Percentiles rank a stretch among this genome's conserved stretches.
These are phyloP conservation scores for Dictyostelium discoideum DNA, from an alignment of 78 protist species.

Conservation along the genomic window DNA sequence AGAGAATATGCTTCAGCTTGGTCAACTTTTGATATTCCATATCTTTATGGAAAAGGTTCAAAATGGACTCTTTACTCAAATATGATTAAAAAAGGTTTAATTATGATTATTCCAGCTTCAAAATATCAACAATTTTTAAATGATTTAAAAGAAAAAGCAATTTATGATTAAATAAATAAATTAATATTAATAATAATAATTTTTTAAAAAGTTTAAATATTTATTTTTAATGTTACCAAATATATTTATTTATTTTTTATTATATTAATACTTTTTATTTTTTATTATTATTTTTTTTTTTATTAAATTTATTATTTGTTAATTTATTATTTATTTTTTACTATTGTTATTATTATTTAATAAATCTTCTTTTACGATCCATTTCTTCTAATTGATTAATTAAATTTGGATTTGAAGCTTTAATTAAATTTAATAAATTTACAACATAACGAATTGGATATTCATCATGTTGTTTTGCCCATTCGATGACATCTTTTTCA, in stretches of 20 bases:
- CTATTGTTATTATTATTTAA: background rate
- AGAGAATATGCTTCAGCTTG: conserved; percentile 39
- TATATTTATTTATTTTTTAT: background rate
- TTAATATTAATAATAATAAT: background rate
- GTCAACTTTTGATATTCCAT: conserved; percentile 53
- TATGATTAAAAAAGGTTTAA: conserved; percentile 45
- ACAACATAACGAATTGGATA: conserved; percentile 50
- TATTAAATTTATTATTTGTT: background rate
- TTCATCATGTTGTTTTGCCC: conserved; percentile 64
- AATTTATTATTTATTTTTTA: background rate
- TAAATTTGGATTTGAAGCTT: conserved; percentile 4
- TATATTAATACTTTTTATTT: background rate
- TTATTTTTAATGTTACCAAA: too few relatives aligned
- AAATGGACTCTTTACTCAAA: conserved; percentile 53
- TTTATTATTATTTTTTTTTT: background rate
- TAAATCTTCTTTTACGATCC: conserved; percentile 56
- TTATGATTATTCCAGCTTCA: conserved; percentile 44
- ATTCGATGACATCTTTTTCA: conserved; percentile 8
- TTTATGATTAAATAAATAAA: conserved; percentile 1
- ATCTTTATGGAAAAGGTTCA: conserved; percentile 48
- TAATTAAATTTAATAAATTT: conserved; percentile 14
- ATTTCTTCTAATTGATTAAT: conserved; percentile 45
- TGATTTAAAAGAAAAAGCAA: conserved; percentile 42
- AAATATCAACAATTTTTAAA: conserved; percentile 22
- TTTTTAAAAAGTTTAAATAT: too few relatives aligned